These are phyloP conservation scores for Leccinum solheimii DNA, from an alignment of 1,284 basidiomycete genomes.

Conservation along the genomic window DNA sequence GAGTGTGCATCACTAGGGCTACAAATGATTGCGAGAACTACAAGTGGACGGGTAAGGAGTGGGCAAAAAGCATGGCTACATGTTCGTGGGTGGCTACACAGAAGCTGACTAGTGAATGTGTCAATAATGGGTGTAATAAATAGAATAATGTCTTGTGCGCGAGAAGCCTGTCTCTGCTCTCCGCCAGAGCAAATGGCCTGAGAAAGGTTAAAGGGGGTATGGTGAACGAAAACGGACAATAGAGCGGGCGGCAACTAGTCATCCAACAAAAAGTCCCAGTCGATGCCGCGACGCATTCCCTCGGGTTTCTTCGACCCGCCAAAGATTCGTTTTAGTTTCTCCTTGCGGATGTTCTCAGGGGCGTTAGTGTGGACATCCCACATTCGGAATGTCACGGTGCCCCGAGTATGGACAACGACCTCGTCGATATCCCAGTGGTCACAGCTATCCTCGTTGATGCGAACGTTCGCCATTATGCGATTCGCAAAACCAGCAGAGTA, in stretches of 20 bases:
- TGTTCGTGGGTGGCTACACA: conserved; percentile 25
- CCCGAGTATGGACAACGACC: conserved; percentile 58
- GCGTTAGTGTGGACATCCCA: conserved; percentile 69
- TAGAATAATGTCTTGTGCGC: conserved; percentile 9
- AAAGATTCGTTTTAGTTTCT: conserved; percentile 64
- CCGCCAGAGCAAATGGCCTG: not conserved
- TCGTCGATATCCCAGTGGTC: conserved; percentile 51
- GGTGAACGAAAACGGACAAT: conserved; percentile 13
- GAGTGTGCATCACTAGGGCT: conserved; percentile 21
- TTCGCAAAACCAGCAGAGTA: conserved; percentile 75
- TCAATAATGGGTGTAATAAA: conserved; percentile 17
- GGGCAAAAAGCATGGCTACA: conserved; percentile 26
- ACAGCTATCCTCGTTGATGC: conserved; percentile 50
- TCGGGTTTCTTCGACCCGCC: conserved; percentile 53
- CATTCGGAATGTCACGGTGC: conserved; percentile 68
- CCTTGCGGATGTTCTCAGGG: conserved; percentile 60
- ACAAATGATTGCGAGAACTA: conserved; percentile 22
- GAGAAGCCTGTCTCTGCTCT: conserved; percentile 9
- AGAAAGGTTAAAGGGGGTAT: conserved; percentile 5
- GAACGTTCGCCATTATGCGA: conserved; percentile 60
- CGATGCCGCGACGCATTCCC: conserved; percentile 47
- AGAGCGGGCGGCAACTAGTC: conserved; percentile 41
- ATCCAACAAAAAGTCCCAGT: conserved; percentile 79
- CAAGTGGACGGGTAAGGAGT: conserved; percentile 23
- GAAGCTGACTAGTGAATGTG: conserved; percentile 13